These are phyloP conservation scores for Patellifolia procumbens DNA, from an alignment of 179 eudicot genomes.

Conservation along the genomic window DNA sequence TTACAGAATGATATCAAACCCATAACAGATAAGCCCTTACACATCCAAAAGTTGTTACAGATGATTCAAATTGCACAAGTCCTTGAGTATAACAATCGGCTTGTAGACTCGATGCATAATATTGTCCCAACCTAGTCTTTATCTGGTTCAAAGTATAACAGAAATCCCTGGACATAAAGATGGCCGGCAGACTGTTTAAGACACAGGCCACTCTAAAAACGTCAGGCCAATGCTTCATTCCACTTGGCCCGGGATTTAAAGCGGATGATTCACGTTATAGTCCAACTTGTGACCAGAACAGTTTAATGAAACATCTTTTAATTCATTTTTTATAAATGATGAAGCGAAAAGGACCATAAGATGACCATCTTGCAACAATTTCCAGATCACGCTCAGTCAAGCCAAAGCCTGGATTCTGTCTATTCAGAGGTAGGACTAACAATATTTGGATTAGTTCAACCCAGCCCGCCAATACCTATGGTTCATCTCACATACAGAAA, in stretches of 20 bases:
- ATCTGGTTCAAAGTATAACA: neutral
- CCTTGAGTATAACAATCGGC: neutral
- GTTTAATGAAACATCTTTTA: too few species aligned
- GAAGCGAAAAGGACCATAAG: neutral
- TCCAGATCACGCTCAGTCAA: too few species aligned
- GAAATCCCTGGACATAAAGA: neutral
- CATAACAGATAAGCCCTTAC: too few species aligned
- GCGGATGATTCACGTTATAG: neutral
- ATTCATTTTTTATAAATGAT: too few species aligned
- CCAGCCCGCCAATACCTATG: neutral
- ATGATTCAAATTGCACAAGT: too few species aligned
- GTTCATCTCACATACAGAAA: neutral
- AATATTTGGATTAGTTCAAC: neutral
- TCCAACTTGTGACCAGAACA: neutral
- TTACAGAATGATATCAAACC: neutral
- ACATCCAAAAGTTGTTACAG: too few species aligned
- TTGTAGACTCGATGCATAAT: neutral
- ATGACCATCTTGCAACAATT: neutral
- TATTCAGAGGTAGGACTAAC: neutral
- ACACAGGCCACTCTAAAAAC: neutral
- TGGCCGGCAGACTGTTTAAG: neutral
- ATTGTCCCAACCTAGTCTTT: neutral
- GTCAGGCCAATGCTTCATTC: neutral
- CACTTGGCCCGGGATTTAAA: neutral
- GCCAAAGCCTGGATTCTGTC: neutral